Evolutionary conservation across 139 green algal genomes (phyloP), one percentile per base, ranked within the genome.

Genomic region (Coelastrella sp.): DNA sequence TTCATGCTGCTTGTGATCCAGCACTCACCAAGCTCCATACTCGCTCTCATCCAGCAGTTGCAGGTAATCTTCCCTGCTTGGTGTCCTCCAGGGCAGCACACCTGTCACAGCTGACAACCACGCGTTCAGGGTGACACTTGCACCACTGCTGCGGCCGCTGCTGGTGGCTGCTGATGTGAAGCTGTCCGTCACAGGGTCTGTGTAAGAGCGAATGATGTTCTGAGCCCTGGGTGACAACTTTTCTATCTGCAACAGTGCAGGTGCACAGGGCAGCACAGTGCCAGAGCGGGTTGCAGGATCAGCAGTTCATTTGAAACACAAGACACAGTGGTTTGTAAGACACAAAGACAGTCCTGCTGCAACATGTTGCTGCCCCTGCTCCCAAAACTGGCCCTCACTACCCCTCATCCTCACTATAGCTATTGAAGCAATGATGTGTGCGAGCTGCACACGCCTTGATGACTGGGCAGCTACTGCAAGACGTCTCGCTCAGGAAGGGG

Each of bases 31-130:
- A 1, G 92, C 92, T 6, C 88, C 92, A 57, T 94, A 94, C 59
- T 94, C 92, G 19, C 68, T 90, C 85, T 96, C 94, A 7, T 89
- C 73, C 25, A 95, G 89, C 73, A 95, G 87, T 10, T 61, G 24
- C 27, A 90, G 66, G 82, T 94, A 94, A 65, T 94, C 85, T 56
- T 91, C 91, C 70, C 85, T 57, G 72, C 17, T 87, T 7, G 92
- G 92, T 10, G 22, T 65, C 9, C 17, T 49, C 92, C 92, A 94
- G 27, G 92, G 92, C 25, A 92, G 84, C 58, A 84, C 70, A n/a
- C 90, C 84, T 10, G 90, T 87, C n/a, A 86, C 56, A 17, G 56
- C 90, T 25, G 59, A 85, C 22, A 72, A 84, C 80, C 90, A 93
- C 27, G 70, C 70, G 56, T 59, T 70, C 8, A 82, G 63, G 11